These are phyloP conservation scores for Metarhizium anisopliae DNA, from an alignment of 2,329 filamentous ascomycete genomes.

Conservation along the genomic window DNA sequence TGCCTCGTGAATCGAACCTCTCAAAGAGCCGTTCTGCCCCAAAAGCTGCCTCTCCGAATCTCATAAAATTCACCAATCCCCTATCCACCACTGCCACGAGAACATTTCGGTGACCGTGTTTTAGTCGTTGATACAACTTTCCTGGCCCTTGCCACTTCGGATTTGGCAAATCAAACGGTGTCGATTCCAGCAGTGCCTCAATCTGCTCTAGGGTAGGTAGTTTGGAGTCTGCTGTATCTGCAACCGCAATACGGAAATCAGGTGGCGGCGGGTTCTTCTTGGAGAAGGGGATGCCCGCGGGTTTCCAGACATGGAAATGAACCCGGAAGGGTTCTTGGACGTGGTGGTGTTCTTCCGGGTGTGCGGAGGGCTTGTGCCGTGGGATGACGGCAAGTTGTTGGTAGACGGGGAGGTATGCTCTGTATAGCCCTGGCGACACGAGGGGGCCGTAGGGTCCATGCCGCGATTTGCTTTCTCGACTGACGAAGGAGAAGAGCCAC, in stretches of 20 bases:
- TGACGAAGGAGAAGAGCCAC: slow-evolving; percentile 44
- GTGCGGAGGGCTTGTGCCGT: slow-evolving; percentile 49
- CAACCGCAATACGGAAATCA: slow-evolving; percentile 77
- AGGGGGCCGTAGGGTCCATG: slow-evolving; percentile 43
- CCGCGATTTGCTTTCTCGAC: slow-evolving; percentile 14
- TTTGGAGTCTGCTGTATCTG: slow-evolving; percentile 62
- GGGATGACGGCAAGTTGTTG: slow-evolving; percentile 65
- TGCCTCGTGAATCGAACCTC: slow-evolving; percentile 36
- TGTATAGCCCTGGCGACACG: slow-evolving; percentile 54
- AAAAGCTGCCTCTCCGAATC: slow-evolving; percentile 74
- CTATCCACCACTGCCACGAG: slow-evolving; percentile 83
- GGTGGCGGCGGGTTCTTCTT: slow-evolving; percentile 72
- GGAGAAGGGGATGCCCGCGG: slow-evolving; percentile 51
- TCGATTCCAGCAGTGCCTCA: slow-evolving; percentile 59
- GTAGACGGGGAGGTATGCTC: slow-evolving; percentile 64
- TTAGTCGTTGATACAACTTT: slow-evolving; percentile 65
- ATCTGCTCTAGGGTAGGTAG: slow-evolving; percentile 70
- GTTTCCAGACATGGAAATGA: slow-evolving; percentile 76
- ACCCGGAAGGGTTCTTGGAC: slow-evolving; percentile 55
- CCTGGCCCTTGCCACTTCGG: slow-evolving; percentile 29
- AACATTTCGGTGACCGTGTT: slow-evolving; percentile 76
- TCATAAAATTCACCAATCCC: slow-evolving; percentile 80
- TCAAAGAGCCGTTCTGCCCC: slow-evolving; percentile 64
- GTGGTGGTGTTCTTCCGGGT: slow-evolving; percentile 11
- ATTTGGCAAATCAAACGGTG: slow-evolving; percentile 57